These are phyloP conservation scores for Balakata baccata DNA, from an alignment of 345 rosid species.

Conservation along the genomic window DNA sequence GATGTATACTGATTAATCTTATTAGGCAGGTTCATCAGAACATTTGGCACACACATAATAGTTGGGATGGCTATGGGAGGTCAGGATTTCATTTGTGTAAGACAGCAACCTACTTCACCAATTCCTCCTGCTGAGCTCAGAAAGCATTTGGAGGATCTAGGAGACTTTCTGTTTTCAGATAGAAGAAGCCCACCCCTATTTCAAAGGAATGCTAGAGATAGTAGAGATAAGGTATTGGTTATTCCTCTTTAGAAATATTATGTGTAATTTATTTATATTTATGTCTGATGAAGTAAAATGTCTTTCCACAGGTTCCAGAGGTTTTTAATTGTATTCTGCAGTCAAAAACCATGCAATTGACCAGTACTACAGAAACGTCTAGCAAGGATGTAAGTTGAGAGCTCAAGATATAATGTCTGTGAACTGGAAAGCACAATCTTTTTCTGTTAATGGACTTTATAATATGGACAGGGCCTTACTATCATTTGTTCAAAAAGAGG, in stretches of 20 bases:
- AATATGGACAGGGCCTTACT: constrained; percentile 54
- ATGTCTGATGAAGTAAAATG: constrained; percentile 9
- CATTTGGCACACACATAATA: constrained; percentile 68
- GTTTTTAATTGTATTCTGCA: constrained; percentile 50
- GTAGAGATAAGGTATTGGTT: constrained; percentile 43
- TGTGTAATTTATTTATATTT: neutral
- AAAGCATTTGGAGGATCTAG: constrained; percentile 63
- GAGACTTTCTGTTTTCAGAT: constrained; percentile 59
- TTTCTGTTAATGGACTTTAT: constrained; percentile 3
- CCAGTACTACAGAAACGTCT: constrained; percentile 62
- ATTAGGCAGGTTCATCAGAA: constrained; percentile 62
- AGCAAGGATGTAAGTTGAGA: constrained; percentile 62
- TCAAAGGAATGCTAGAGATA: constrained; percentile 43
- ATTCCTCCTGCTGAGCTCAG: constrained; percentile 53
- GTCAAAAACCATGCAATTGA: constrained; percentile 53
- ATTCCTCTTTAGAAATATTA: constrained; percentile 13
- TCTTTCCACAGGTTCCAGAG: constrained; percentile 51
- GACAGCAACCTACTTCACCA: constrained; percentile 47
- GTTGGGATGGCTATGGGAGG: constrained; percentile 73
- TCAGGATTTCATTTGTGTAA: constrained; percentile 60
- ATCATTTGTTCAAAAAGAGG: constrained; percentile 62
- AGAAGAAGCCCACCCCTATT: constrained; percentile 45
- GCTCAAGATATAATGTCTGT: constrained; percentile 3
- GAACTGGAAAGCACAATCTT: neutral
- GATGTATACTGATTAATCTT: constrained; percentile 36